These are phyloP conservation scores for Vanilla planifolia DNA, from an alignment of 106 monocot genomes.

Conservation along the genomic window DNA sequence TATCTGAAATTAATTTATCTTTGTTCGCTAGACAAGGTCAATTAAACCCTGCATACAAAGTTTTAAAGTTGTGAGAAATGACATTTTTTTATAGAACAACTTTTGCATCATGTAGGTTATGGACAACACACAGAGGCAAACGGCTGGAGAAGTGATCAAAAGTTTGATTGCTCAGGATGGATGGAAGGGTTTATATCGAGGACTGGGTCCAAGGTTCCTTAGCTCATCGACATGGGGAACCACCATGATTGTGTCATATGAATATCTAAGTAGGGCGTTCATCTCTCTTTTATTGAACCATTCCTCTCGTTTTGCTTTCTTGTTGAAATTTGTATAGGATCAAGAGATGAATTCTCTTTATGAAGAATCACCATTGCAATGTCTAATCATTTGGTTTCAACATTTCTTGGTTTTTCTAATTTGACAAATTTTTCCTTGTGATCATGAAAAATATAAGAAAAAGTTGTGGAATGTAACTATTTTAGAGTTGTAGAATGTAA, in stretches of 20 bases:
- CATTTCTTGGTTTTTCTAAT: too few species aligned
- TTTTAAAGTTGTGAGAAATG: too few species aligned
- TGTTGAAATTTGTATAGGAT: background rate
- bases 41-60: too few species aligned
- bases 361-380: background rate
- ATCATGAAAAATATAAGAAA: background rate
- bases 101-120: slow-evolving; percentile 32
- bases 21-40: too few species aligned
- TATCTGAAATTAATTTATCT: too few species aligned
- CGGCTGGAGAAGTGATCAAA: slow-evolving; percentile 45
- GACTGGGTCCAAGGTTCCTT: slow-evolving; percentile 74
- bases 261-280: slow-evolving; percentile 60
- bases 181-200: slow-evolving; percentile 87
- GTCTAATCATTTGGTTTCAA: background rate
- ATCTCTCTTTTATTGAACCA: slow-evolving; percentile 1
- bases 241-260: slow-evolving; percentile 76
- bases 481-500: too few species aligned
- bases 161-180: slow-evolving; percentile 74
- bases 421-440: too few species aligned
- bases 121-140: slow-evolving; percentile 39
- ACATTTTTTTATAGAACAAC: too few species aligned
- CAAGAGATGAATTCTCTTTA: background rate
- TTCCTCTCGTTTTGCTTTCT: background rate
- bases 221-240: slow-evolving; percentile 91
- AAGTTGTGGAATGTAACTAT: background rate